phyloP scores from a whole-genome alignment of 2,329 filamentous ascomycete species.

The Sporothrix phasma region DNA sequence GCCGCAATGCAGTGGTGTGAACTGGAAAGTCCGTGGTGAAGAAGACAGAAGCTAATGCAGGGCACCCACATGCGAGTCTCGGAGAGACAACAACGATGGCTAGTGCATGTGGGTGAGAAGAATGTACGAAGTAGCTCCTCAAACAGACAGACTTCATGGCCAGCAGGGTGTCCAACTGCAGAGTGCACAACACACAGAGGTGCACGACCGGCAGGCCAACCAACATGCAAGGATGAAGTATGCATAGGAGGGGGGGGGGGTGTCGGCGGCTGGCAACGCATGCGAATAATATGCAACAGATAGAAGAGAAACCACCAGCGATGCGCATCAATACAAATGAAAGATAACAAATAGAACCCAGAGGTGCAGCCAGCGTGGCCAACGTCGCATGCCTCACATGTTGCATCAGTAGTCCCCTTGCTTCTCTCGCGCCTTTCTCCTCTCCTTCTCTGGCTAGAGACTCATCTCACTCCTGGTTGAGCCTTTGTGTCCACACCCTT shows the following conservation, averaged over 20 bases:
- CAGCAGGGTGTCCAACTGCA: background rate
- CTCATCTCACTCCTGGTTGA: constrained; percentile 8
- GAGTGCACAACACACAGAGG: background rate
- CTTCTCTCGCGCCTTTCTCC: background rate
- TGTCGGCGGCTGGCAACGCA: background rate
- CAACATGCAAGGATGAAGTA: no score
- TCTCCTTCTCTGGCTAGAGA: background rate
- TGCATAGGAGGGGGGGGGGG: background rate
- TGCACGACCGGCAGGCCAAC: background rate
- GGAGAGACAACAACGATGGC: no score
- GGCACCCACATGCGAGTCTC: background rate
- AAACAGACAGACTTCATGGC: background rate
- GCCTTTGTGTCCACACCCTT: background rate
- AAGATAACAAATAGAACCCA: background rate
- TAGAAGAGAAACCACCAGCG: background rate
- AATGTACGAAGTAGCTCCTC: no score
- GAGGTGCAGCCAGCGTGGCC: background rate
- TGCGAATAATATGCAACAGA: background rate
- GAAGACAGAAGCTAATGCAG: background rate
- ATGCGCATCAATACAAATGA: background rate
- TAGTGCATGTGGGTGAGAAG: background rate
- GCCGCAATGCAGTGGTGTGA: background rate
- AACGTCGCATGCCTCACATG: background rate
- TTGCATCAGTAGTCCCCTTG: background rate
- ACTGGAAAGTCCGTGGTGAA: background rate